Conservation (phyloP, 305 asterid species). For the Rubia balearica region DNA sequence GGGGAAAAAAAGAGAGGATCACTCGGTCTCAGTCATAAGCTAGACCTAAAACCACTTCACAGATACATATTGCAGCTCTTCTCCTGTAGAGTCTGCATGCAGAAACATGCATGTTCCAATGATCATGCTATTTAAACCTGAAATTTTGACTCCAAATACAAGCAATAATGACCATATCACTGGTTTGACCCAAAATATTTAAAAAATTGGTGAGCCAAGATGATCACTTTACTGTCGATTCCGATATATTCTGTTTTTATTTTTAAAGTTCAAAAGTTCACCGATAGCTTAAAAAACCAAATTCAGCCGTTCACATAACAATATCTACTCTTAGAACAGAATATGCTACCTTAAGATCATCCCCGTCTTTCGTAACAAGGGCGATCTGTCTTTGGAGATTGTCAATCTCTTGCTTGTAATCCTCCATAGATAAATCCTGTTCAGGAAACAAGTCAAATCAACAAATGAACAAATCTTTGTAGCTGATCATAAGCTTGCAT, state of each 20-base stretch:
- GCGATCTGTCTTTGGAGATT: constrained; percentile 57
- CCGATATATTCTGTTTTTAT: background rate
- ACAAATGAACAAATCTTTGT: background rate
- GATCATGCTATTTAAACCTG: background rate
- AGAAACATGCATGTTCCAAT: background rate
- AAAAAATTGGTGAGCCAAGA: background rate
- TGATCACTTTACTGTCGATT: background rate
- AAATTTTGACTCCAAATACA: background rate
- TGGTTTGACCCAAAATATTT: background rate
- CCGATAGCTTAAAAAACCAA: background rate
- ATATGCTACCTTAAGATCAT: constrained; percentile 55
- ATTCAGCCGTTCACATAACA: background rate
- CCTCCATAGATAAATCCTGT: constrained; percentile 54
- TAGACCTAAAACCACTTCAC: background rate
- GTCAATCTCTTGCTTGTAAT: constrained; percentile 50
- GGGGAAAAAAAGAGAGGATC: background rate
- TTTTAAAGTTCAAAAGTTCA: background rate
- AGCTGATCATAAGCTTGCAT: background rate
- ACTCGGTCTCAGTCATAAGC: background rate
- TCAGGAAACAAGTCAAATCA: constrained; percentile 1
- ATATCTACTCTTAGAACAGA: constrained; percentile 1
- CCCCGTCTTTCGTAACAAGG: constrained; percentile 60
- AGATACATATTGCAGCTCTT: background rate
- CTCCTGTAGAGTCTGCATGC: background rate
- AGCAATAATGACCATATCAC: background rate